Evolutionary conservation across 441 rosid species (phyloP), one percentile per base, ranked within the genome.

Genomic region (Gossypium gossypioides): DNA sequence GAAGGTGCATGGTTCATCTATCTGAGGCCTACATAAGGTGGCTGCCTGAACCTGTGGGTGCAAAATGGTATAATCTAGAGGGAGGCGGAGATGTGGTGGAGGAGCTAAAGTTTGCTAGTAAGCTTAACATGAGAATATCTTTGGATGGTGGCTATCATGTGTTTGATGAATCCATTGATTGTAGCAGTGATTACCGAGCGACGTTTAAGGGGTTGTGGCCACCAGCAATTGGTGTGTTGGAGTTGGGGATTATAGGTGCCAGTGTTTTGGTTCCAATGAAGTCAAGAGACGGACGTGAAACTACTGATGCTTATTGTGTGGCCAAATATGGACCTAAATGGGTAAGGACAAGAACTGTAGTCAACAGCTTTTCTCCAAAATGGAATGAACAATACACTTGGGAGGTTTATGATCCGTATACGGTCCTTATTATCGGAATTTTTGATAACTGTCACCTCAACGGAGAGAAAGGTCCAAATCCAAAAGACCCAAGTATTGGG

Each of bases 351-450:
- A 83, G 91, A 79, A 85, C 89, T 2, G 76, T 86, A 55, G 74
- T 87, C 8, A 89, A 86, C 6, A 87, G 84, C 76, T 79, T 76
- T 77, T 84, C 34, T 69, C 91, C 89, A 37, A 87, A 87, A 77
- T 87, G 89, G 91, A 87, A 87, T 56, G 91, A 87, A 75, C 91
- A 87, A 72, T 87, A 87, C 72, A 87, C 85, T 4, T 86, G 89
- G 91, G 91, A 87, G 82, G 89, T 86, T 42, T 78, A 81, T 58
- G 91, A 87, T 65, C 85, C 88, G 18, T 81, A 84, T 78, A 87
- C 91, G 0, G 91, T 87, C 58, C 84, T 87, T 69, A 86, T 87
- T 12, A 7, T 87, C 0, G 89, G 87, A 57, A 89, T 85, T 15
- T 87, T 85, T 12, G 91, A 85, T 64, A 87, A 87, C 73, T 83